Evolutionary conservation across 2,329 filamentous ascomycete genomes (phyloP).

Genomic region (Truncatella angustata): DNA sequence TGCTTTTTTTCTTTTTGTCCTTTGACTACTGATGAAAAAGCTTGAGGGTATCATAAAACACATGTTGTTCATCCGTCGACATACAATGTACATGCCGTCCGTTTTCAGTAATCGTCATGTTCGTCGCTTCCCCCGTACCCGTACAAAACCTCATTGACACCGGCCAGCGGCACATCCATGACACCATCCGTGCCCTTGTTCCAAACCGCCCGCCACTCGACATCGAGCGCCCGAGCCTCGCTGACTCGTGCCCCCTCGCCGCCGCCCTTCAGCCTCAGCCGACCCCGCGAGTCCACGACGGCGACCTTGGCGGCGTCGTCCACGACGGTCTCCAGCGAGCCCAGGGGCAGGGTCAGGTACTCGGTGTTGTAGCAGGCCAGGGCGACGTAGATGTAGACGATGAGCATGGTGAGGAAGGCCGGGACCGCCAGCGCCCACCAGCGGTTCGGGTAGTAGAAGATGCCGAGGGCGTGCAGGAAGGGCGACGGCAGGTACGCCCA

Average conservation of each 20-base stretch:
- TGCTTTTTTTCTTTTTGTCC: not conserved
- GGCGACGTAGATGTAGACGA: conserved; percentile 93
- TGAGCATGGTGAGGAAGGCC: conserved; percentile 80
- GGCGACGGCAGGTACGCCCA: conserved; percentile 93
- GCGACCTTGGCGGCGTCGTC: conserved; percentile 88
- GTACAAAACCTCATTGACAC: conserved; percentile 93
- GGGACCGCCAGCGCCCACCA: conserved; percentile 97
- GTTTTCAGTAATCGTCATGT: conserved; percentile 12
- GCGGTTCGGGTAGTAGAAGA: conserved; percentile 94
- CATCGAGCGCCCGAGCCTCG: conserved; percentile 25
- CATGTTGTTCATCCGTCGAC: too few species aligned
- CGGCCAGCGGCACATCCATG: conserved; percentile 92
- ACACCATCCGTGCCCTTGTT: conserved; percentile 92
- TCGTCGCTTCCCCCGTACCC: conserved; percentile 46
- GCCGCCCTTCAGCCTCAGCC: conserved; percentile 34
- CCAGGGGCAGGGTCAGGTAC: conserved; percentile 78
- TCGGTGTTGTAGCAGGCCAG: conserved; percentile 88
- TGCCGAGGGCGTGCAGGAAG: conserved; percentile 87
- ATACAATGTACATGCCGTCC: too few species aligned
- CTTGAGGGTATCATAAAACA: not conserved
- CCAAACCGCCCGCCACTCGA: conserved; percentile 83
- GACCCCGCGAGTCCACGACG: conserved; percentile 70
- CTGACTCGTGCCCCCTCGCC: conserved; percentile 31
- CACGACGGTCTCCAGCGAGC: conserved; percentile 82
- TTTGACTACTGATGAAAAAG: too few species aligned